phyloP scores from a whole-genome alignment of 2,329 filamentous ascomycete species.

The Verticillium tricorpus region DNA sequence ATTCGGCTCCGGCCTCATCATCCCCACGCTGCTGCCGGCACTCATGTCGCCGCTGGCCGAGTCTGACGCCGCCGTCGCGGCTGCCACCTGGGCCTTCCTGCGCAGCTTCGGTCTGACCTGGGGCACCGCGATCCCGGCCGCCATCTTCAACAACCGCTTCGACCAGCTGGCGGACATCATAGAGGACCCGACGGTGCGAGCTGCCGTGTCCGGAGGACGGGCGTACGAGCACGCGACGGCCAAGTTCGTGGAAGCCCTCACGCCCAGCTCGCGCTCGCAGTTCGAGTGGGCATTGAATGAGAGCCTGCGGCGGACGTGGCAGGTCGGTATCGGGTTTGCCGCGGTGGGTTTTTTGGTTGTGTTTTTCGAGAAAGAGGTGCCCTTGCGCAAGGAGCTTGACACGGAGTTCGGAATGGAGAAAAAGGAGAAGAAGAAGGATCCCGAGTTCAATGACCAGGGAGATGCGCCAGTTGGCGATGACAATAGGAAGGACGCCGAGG shows the following conservation, averaged over 20 bases:
- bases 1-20: constrained; percentile 35
- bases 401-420: constrained; percentile 22
- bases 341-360: constrained; percentile 17
- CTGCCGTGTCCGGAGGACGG: constrained; percentile 12
- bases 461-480: too few species aligned
- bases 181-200: constrained; percentile 5
- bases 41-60: constrained; percentile 34
- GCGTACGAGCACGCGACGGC: constrained; percentile 21
- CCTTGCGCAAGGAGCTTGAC: constrained; percentile 19
- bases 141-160: constrained; percentile 28
- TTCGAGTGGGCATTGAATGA: constrained; percentile 15
- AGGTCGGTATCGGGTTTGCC: constrained; percentile 21
- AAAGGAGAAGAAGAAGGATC: neutral
- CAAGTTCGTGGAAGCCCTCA: constrained; percentile 14
- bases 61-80: constrained; percentile 29
- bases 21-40: constrained; percentile 36
- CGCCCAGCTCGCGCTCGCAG: constrained; percentile 8
- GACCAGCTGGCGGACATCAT: constrained; percentile 8
- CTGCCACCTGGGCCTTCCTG: constrained; percentile 39
- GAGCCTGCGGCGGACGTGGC: constrained; percentile 17
- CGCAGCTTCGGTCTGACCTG: constrained; percentile 42
- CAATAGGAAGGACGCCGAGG: too few species aligned
- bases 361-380: constrained; percentile 16
- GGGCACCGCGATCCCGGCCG: constrained; percentile 37
- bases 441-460: neutral